These are phyloP conservation scores for Collariella sp. DNA, from an alignment of 495 filamentous ascomycete genomes.

Conservation along the genomic window DNA sequence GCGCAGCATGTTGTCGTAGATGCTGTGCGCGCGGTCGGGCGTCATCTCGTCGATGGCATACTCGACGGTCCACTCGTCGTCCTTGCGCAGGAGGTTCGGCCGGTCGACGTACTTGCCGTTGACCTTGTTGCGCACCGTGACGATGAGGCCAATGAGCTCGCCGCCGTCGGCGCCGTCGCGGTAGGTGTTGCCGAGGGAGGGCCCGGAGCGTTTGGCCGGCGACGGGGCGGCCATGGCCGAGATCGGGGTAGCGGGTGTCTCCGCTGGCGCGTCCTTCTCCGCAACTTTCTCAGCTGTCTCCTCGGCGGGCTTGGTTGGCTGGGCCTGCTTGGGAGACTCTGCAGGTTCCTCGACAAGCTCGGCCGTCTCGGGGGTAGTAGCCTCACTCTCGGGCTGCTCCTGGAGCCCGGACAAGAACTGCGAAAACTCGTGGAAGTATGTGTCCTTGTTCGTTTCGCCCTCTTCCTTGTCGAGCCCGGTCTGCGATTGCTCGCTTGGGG, in stretches of 20 bases:
- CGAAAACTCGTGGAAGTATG: slow-evolving; percentile 33
- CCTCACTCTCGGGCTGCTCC: slow-evolving; percentile 11
- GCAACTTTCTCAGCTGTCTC: neutral
- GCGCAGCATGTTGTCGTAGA: slow-evolving; percentile 44
- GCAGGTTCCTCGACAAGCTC: neutral
- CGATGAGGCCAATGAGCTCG: slow-evolving; percentile 45
- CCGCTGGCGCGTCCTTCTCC: neutral
- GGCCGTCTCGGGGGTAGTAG: neutral
- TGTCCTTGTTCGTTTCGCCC: slow-evolving; percentile 7
- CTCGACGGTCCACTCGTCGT: slow-evolving; percentile 64
- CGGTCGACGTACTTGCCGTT: slow-evolving; percentile 57
- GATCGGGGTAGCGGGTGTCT: too few species aligned
- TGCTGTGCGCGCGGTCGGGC: slow-evolving; percentile 25
- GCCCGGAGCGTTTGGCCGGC: neutral
- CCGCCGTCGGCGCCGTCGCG: slow-evolving; percentile 8
- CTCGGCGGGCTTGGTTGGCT: neutral
- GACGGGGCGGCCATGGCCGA: neutral
- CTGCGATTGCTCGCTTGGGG: neutral
- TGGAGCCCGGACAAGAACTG: slow-evolving; percentile 33
- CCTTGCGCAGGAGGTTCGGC: slow-evolving; percentile 40
- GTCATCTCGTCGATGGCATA: slow-evolving; percentile 58
- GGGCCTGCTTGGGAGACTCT: neutral
- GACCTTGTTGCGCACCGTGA: slow-evolving; percentile 64
- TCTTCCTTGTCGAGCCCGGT: neutral
- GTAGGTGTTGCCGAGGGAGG: neutral